A percentile compares a stretch with the other conserved stretches of the same genome.
Conservation (phyloP, 129 eudicot genomes). For the Flaveria bidentis region DNA sequence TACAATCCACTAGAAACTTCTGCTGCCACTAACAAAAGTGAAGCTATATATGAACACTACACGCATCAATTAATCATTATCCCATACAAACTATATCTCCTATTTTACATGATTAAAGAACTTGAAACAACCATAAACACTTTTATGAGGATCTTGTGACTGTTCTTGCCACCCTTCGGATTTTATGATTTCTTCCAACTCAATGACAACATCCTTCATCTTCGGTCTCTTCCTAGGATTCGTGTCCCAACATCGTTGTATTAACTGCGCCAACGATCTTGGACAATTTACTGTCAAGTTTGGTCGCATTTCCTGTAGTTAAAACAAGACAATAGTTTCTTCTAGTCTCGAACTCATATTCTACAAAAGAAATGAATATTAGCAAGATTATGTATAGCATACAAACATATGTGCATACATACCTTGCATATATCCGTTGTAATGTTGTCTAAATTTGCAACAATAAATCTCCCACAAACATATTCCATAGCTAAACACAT, state of each 20-base stretch:
- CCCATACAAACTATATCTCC: no score
- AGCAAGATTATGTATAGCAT: background rate
- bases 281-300: constrained; percentile 42
- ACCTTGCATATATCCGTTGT: constrained; percentile 38
- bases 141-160: constrained; percentile 11
- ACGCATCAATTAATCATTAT: no score
- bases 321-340: background rate
- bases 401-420: background rate
- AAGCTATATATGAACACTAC: background rate
- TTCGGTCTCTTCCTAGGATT: constrained; percentile 41
- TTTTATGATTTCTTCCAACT: constrained; percentile 32
- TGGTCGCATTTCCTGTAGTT: constrained; percentile 39
- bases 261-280: constrained; percentile 34
- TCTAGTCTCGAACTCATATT: background rate
- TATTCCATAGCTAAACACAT: constrained; percentile 51
- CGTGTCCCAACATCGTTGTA: constrained; percentile 49
- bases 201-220: constrained; percentile 42
- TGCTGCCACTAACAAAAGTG: no score
- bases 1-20: no score
- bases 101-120: constrained; percentile 9
- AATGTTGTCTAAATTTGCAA: constrained; percentile 39
- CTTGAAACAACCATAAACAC: constrained; percentile 25
- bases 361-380: background rate
- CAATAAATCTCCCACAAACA: constrained; percentile 54
- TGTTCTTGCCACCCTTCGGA: constrained; percentile 26